Evolutionary conservation across 106 monocot genomes (phyloP).

Genomic region (Dendrobium nobile): DNA sequence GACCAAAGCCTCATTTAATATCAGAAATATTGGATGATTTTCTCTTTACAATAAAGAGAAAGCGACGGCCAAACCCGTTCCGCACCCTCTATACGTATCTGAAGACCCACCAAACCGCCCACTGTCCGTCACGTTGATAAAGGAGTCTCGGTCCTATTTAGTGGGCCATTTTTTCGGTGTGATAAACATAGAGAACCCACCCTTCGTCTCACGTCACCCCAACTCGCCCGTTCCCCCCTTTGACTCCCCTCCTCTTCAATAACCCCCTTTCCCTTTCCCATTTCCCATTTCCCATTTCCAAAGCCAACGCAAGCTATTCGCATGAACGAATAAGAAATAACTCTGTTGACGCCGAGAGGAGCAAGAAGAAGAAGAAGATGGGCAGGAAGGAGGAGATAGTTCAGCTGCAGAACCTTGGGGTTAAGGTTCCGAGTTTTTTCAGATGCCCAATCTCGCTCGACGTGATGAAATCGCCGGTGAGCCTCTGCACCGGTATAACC

Average conservation of each 20-base stretch:
- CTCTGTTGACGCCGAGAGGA: not conserved
- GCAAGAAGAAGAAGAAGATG: not conserved
- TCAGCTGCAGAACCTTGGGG: conserved; percentile 15
- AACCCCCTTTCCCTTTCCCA: not conserved
- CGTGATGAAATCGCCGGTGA: conserved; percentile 79
- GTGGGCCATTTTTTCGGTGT: not conserved
- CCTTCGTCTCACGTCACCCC: not conserved
- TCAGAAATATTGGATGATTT: not conserved
- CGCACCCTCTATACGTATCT: too few relatives aligned
- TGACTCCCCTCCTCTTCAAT: conserved; percentile 5
- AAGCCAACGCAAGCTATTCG: not conserved
- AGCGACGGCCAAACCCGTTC: not conserved
- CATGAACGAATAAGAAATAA: not conserved
- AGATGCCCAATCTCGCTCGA: conserved; percentile 84
- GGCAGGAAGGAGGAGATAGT: not conserved
- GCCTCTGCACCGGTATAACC: conserved; percentile 79
- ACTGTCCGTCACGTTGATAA: not conserved
- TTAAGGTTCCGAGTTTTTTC: conserved; percentile 70
- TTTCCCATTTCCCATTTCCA: not conserved
- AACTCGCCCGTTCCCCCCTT: not conserved
- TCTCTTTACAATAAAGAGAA: not conserved
- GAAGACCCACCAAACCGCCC: not conserved
- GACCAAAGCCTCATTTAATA: conserved; percentile 3
- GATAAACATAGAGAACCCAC: not conserved
- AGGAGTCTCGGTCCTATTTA: not conserved